Evolutionary conservation across 805 yeast species (phyloP).

Genomic region (Komagataella phaffii): DNA sequence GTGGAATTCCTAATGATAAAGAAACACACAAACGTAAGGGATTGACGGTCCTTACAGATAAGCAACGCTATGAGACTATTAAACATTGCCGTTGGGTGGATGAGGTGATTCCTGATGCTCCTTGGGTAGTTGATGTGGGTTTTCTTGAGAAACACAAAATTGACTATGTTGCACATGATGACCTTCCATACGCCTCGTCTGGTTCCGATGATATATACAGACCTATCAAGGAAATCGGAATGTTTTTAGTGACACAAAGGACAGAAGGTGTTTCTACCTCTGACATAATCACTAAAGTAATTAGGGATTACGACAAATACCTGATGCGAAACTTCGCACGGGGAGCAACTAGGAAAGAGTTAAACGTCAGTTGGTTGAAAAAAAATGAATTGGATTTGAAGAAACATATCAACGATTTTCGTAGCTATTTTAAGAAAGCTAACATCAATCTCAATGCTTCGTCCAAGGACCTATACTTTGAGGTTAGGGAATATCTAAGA

Average conservation of each 20-base stretch:
- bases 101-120: slow-evolving; percentile 88
- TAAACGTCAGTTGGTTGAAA: slow-evolving; percentile 94
- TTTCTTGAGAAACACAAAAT: slow-evolving; percentile 69
- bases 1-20: slow-evolving; percentile 84
- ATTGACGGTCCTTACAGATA: slow-evolving; percentile 77
- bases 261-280: slow-evolving; percentile 95
- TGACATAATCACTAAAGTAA: slow-evolving; percentile 89
- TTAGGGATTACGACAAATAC: slow-evolving; percentile 92
- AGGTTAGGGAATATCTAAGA: slow-evolving; percentile 62
- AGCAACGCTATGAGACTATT: slow-evolving; percentile 83
- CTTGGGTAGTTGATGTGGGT: slow-evolving; percentile 86
- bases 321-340: slow-evolving; percentile 94
- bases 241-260: slow-evolving; percentile 88
- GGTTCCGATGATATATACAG: slow-evolving; percentile 85
- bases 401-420: slow-evolving; percentile 78
- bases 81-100: slow-evolving; percentile 96
- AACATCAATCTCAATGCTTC: slow-evolving; percentile 55
- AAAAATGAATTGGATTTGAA: slow-evolving; percentile 92
- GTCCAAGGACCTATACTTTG: slow-evolving; percentile 73
- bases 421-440: slow-evolving; percentile 73
- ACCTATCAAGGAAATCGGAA: slow-evolving; percentile 84
- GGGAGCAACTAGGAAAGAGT: slow-evolving; percentile 92
- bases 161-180: slow-evolving; percentile 97
- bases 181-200: slow-evolving; percentile 84
- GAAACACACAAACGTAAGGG: slow-evolving; percentile 92